Evolutionary conservation across 2,329 filamentous ascomycete species (phyloP).

Genomic region (Sarocladiaceae sp.): DNA sequence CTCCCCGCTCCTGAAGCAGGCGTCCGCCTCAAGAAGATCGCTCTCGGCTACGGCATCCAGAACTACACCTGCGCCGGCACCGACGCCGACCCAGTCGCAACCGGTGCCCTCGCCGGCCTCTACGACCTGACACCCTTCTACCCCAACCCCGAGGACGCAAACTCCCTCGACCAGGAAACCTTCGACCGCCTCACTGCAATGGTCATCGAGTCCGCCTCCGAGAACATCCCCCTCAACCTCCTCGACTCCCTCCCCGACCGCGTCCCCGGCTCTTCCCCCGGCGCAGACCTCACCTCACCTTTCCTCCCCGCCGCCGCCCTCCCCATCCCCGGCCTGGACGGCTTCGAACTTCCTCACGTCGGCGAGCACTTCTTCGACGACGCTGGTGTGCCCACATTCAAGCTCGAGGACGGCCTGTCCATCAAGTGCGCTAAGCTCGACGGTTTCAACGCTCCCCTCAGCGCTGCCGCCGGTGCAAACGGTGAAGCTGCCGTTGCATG

Average conservation of each 20-base stretch:
- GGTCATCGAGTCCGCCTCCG: conserved; percentile 31
- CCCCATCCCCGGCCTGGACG: conserved; percentile 30
- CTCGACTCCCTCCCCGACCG: conserved; percentile 22
- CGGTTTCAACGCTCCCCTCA: conserved; percentile 46
- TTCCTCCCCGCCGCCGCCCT: conserved; percentile 27
- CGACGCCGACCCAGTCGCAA: conserved; percentile 30
- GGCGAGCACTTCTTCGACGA: conserved; percentile 66
- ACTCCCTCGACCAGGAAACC: conserved; percentile 30
- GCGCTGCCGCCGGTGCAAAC: conserved; percentile 40
- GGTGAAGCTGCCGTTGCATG: conserved; percentile 51
- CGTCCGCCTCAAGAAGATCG: conserved; percentile 47
- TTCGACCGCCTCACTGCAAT: conserved; percentile 37
- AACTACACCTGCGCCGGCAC: conserved; percentile 60
- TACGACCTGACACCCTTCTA: conserved; percentile 54
- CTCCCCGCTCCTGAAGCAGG: conserved; percentile 37
- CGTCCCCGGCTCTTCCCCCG: conserved; percentile 28
- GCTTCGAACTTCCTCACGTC: conserved; percentile 35
- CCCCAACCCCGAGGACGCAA: conserved; percentile 32
- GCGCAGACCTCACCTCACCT: conserved; percentile 40
- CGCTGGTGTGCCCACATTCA: conserved; percentile 53
- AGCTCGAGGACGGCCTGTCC: conserved; percentile 42
- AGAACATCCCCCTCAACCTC: conserved; percentile 45
- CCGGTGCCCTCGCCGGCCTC: conserved; percentile 55
- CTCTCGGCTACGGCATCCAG: conserved; percentile 61
- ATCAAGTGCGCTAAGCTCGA: conserved; percentile 38